Conservation (phyloP, 257 asterid genomes). For the Coffea eugenioides region DNA sequence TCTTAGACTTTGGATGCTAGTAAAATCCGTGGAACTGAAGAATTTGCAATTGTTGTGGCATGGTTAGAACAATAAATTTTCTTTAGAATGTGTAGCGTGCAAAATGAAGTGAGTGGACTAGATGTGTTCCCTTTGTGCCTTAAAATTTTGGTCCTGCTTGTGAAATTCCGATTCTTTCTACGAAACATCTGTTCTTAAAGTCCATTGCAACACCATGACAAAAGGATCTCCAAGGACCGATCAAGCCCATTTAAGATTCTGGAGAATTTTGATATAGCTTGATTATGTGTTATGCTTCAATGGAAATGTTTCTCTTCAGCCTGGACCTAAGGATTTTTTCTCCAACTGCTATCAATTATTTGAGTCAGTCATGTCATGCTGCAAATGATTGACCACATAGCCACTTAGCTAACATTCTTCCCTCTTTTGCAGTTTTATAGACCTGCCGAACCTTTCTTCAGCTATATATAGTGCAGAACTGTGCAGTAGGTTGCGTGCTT, state of each 20-base stretch:
- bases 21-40: neutral
- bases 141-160: neutral
- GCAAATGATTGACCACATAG: no score
- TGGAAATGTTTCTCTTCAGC: no score
- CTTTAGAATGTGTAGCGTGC: neutral
- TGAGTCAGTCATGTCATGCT: no score
- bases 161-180: no score
- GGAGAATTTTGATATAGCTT: neutral
- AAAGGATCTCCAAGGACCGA: neutral
- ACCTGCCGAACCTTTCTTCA: slow-evolving; percentile 53
- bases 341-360: no score
- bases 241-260: neutral
- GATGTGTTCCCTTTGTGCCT: slow-evolving; percentile 4
- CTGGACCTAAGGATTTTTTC: no score
- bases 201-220: neutral
- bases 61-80: neutral
- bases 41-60: neutral
- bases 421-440: slow-evolving; percentile 39
- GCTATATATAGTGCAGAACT: slow-evolving; percentile 56
- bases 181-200: no score
- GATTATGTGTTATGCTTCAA: no score
- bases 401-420: neutral
- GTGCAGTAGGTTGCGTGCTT: slow-evolving; percentile 50
- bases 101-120: neutral
- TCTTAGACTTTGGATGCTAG: neutral